Percentiles rank a stretch among this genome's conserved stretches.
These are phyloP conservation scores for Lipomyces kockii DNA, from an alignment of 805 yeast genomes.

Conservation along the genomic window DNA sequence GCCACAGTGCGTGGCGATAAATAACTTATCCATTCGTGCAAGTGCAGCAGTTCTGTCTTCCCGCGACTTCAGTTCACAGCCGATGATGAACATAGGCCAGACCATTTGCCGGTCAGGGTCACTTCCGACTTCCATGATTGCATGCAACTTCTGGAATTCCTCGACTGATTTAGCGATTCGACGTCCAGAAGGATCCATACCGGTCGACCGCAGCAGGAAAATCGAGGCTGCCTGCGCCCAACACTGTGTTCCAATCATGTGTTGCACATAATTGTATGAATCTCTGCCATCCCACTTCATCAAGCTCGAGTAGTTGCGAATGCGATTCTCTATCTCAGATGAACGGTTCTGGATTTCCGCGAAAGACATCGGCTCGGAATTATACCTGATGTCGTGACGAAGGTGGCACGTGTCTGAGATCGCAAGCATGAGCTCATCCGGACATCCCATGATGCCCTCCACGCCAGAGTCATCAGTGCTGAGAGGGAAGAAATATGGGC, in stretches of 20 bases:
- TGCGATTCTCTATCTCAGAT: constrained; percentile 26
- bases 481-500: constrained; percentile 31
- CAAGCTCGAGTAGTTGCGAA: constrained; percentile 23
- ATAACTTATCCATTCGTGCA: constrained; percentile 20
- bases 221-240: constrained; percentile 36
- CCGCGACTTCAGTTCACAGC: constrained; percentile 28
- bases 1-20: constrained; percentile 19
- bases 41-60: constrained; percentile 13
- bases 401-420: constrained; percentile 30
- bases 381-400: constrained; percentile 26
- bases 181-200: constrained; percentile 33
- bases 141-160: constrained; percentile 25
- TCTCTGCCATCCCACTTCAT: constrained; percentile 34
- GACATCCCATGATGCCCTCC: constrained; percentile 35
- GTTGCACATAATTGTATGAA: constrained; percentile 30
- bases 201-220: constrained; percentile 31
- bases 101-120: constrained; percentile 34
- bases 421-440: constrained; percentile 33
- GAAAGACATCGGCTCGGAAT: constrained; percentile 23
- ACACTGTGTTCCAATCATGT: constrained; percentile 31
- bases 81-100: constrained; percentile 34
- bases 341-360: constrained; percentile 30
- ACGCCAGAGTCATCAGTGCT: constrained; percentile 27
- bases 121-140: constrained; percentile 19
- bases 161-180: constrained; percentile 25